Percentiles rank a stretch among this genome's conserved stretches.
These are phyloP conservation scores for Chlorella sp. DNA, from an alignment of 139 green algal genomes.

Conservation along the genomic window DNA sequence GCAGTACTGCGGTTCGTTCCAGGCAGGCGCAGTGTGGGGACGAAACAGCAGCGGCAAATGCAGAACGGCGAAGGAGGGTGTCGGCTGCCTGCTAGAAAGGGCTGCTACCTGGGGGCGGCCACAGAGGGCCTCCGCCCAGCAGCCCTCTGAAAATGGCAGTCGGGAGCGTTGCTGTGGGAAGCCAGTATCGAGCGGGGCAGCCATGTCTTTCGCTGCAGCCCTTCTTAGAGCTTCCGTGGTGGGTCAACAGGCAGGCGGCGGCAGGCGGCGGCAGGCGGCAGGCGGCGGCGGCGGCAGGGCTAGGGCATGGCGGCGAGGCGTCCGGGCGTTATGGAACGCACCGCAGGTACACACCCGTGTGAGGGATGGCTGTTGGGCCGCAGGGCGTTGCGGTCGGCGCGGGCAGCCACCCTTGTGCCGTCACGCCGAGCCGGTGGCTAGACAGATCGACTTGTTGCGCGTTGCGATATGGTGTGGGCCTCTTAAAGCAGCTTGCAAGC, in stretches of 20 bases:
- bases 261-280: background rate
- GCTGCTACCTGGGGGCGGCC: background rate
- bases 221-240: constrained; percentile 24
- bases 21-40: too few relatives aligned
- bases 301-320: background rate
- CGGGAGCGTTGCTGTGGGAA: constrained; percentile 1
- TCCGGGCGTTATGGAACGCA: background rate
- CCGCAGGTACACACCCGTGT: background rate
- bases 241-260: background rate
- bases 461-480: too few relatives aligned
- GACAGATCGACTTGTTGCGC: too few relatives aligned
- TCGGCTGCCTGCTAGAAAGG: constrained; percentile 11
- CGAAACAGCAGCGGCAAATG: background rate
- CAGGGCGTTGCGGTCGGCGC: background rate
- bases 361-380: too few relatives aligned
- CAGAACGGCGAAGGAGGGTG: background rate
- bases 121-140: background rate
- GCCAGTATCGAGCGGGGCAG: background rate
- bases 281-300: background rate
- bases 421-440: too few relatives aligned
- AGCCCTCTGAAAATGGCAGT: constrained; percentile 7
- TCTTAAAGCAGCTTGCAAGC: too few relatives aligned
- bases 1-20: too few relatives aligned
- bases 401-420: too few relatives aligned
- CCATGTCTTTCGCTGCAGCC: background rate